Evolutionary conservation across 306 rosid species (phyloP).

Genomic region (Geum urbanum): DNA sequence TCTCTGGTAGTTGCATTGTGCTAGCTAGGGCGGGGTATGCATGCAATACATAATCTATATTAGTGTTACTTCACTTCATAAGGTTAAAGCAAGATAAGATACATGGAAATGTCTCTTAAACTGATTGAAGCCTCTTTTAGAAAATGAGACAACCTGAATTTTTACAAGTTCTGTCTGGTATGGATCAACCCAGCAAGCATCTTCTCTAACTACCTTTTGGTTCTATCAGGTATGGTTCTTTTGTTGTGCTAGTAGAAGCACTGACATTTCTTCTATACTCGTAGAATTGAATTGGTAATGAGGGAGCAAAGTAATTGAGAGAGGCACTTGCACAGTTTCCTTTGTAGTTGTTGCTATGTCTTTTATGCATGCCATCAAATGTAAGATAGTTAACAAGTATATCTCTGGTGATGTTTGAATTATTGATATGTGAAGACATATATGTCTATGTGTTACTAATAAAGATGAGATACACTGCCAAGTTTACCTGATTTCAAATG

Average conservation of each 20-base stretch:
- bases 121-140: conserved; percentile 8
- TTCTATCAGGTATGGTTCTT: too few species aligned
- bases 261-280: too few species aligned
- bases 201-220: too few species aligned
- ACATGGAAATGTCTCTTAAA: conserved; percentile 10
- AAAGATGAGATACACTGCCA: neutral
- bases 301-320: too few species aligned
- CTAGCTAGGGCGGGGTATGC: neutral
- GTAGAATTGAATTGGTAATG: too few species aligned
- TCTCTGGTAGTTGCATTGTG: too few species aligned
- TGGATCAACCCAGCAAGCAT: too few species aligned
- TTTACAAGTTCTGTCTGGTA: too few species aligned
- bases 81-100: neutral
- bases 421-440: neutral
- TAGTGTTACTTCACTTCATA: conserved; percentile 1
- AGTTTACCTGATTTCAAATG: neutral
- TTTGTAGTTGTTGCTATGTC: conserved; percentile 97
- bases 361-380: conserved; percentile 87
- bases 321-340: conserved; percentile 37
- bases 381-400: conserved; percentile 24
- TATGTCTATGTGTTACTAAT: too few species aligned
- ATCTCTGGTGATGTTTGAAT: neutral
- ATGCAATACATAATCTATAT: neutral
- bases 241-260: too few species aligned
- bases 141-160: neutral